phyloP scores from a whole-genome alignment of 192 early-diverging fungal genomes.

The Backusella sp. region DNA sequence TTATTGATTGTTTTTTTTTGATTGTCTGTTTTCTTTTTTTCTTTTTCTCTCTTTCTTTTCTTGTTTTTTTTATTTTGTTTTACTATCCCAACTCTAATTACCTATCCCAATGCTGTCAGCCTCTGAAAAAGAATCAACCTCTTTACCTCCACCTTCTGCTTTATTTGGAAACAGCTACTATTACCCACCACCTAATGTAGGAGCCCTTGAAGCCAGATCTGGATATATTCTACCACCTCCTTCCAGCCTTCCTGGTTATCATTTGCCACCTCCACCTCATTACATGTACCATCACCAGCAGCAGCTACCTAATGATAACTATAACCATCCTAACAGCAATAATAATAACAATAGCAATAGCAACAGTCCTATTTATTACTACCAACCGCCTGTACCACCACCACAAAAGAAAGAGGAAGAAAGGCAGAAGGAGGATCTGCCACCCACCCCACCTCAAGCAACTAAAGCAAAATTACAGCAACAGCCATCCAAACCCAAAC shows the following conservation, averaged over 20 bases:
- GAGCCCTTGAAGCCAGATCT: not conserved
- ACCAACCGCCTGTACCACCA: not conserved
- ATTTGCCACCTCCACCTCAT: conserved; percentile 13
- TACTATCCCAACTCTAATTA: not conserved
- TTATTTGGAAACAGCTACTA: conserved; percentile 10
- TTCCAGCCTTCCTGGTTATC: conserved; percentile 21
- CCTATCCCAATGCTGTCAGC: conserved; percentile 7
- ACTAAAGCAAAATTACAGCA: not conserved
- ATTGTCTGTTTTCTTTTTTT: conserved; percentile 6
- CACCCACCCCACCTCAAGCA: not conserved
- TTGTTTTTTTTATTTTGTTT: not conserved
- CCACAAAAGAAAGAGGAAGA: not conserved
- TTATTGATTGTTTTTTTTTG: not conserved
- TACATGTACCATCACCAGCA: conserved; percentile 7
- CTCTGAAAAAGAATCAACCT: not conserved
- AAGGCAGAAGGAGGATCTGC: not conserved
- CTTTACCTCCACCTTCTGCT: conserved; percentile 15
- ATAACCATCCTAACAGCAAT: not conserved
- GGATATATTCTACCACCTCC: conserved; percentile 25
- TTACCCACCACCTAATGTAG: conserved; percentile 6
- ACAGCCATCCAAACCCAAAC: conserved; percentile 16
- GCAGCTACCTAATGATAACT: not conserved
- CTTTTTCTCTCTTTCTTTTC: not conserved
- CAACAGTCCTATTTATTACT: not conserved
- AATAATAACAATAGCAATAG: not conserved